A percentile compares a stretch with the other conserved stretches of the same genome.
Evolutionary conservation across 148 eudicot species (phyloP).

Genomic region (Talinum fruticosum): DNA sequence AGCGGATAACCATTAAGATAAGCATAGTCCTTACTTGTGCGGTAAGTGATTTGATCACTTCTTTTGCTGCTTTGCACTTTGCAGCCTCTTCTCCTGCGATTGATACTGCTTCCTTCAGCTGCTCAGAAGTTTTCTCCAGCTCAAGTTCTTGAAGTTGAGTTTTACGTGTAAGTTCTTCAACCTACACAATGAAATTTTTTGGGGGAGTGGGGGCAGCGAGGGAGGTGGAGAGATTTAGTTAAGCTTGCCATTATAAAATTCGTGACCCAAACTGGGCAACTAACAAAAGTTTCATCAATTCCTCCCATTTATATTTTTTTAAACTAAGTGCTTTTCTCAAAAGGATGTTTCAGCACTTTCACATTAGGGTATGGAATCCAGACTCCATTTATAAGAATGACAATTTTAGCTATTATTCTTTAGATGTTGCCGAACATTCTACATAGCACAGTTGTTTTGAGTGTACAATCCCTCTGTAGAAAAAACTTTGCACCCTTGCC

Average conservation of each 20-base stretch:
- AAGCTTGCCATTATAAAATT: not conserved
- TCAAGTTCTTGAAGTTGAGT: slow-evolving; percentile 60
- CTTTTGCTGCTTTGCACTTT: slow-evolving; percentile 71
- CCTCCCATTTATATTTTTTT: no score
- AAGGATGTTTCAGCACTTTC: not conserved
- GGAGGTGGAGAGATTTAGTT: not conserved
- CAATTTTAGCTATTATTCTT: not conserved
- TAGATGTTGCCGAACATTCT: not conserved
- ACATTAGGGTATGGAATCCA: not conserved
- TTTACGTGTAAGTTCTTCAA: slow-evolving; percentile 54
- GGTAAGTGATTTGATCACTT: slow-evolving; percentile 68
- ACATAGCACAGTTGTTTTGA: not conserved
- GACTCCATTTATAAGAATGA: not conserved
- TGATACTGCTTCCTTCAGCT: slow-evolving; percentile 54
- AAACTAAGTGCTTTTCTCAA: not conserved
- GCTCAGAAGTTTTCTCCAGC: slow-evolving; percentile 54
- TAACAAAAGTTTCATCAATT: not conserved
- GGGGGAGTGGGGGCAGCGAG: not conserved
- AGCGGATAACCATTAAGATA: slow-evolving; percentile 10
- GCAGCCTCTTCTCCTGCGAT: slow-evolving; percentile 54
- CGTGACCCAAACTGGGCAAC: not conserved
- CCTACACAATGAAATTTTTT: not conserved
- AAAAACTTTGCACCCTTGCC: not conserved
- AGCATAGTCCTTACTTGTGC: slow-evolving; percentile 43
- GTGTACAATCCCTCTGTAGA: not conserved